A percentile compares a stretch with the other conserved stretches of the same genome.
Evolutionary conservation across 495 filamentous ascomycete species (phyloP).

Genomic region (Annulohypoxylon stygium): DNA sequence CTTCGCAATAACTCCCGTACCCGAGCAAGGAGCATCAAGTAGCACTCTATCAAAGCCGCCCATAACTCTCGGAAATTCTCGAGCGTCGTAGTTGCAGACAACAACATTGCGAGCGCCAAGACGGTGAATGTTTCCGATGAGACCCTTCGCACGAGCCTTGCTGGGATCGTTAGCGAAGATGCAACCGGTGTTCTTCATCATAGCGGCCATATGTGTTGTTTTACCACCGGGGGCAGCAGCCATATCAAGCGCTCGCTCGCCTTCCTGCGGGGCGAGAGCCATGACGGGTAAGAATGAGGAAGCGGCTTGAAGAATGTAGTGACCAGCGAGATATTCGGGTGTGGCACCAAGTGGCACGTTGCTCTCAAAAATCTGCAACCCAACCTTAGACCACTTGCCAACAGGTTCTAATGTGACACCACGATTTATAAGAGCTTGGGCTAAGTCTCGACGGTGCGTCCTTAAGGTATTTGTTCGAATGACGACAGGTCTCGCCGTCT

Average conservation of each 20-base stretch:
- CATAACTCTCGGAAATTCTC: constrained; percentile 91
- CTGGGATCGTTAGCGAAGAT: constrained; percentile 98
- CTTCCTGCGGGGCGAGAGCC: constrained; percentile 93
- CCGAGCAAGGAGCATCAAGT: constrained; percentile 59
- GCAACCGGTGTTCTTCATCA: constrained; percentile 98
- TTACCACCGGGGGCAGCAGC: constrained; percentile 98
- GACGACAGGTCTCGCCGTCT: constrained; percentile 83
- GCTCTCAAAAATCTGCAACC: constrained; percentile 94
- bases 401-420: constrained; percentile 96
- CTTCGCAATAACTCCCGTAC: constrained; percentile 88
- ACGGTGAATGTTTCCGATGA: constrained; percentile 98
- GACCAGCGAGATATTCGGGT: constrained; percentile 94
- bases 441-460: constrained; percentile 90
- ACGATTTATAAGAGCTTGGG: constrained; percentile 95
- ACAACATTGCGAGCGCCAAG: constrained; percentile 93
- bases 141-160: constrained; percentile 91
- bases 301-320: constrained; percentile 97
- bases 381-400: constrained; percentile 98
- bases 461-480: constrained; percentile 93
- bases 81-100: constrained; percentile 93
- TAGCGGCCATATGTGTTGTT: constrained; percentile 92
- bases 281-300: constrained; percentile 98
- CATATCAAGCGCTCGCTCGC: constrained; percentile 89
- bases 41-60: constrained; percentile 83
- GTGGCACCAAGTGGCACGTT: constrained; percentile 96